Evolutionary conservation across 1,139 yeast genomes (phyloP).

Genomic region (Hemisphaericaspora xylanilytica): DNA sequence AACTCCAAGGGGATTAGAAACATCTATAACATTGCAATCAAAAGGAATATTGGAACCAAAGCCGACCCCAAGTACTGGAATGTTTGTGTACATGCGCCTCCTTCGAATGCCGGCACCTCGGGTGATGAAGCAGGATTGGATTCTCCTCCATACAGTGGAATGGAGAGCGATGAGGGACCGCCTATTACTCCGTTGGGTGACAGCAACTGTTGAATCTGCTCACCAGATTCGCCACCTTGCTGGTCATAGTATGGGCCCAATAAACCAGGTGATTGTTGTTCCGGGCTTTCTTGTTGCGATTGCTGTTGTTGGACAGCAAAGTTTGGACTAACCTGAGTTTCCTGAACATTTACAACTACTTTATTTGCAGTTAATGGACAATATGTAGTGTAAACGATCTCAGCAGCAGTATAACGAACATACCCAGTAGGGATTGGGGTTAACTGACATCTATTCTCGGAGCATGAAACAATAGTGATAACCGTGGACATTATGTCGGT

Average conservation of each 20-base stretch:
- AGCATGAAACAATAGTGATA: slow-evolving; percentile 51
- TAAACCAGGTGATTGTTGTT: neutral
- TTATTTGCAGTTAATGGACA: slow-evolving; percentile 25
- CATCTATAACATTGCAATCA: slow-evolving; percentile 11
- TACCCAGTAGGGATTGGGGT: slow-evolving; percentile 35
- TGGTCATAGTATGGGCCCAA: slow-evolving; percentile 4
- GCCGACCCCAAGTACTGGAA: slow-evolving; percentile 10
- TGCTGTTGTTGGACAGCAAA: neutral
- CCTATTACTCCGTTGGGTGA: neutral
- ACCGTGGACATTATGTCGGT: slow-evolving; percentile 27
- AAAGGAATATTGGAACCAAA: slow-evolving; percentile 12
- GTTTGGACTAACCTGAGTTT: neutral
- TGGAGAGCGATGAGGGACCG: slow-evolving; percentile 6
- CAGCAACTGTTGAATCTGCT: neutral
- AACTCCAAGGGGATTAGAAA: too few relatives aligned
- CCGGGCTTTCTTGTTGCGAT: neutral
- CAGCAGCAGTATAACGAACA: slow-evolving; percentile 25
- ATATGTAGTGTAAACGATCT: slow-evolving; percentile 33
- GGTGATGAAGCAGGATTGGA: slow-evolving; percentile 6
- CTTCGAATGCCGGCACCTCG: slow-evolving; percentile 11
- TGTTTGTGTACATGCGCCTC: slow-evolving; percentile 10
- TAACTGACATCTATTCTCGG: slow-evolving; percentile 30
- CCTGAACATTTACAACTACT: slow-evolving; percentile 7
- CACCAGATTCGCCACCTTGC: neutral
- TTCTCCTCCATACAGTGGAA: slow-evolving; percentile 4